Percentiles rank a stretch among this genome's conserved stretches.
Conservation (phyloP, 176 grass and related monocot genomes). For the Triticum dicoccoides region DNA sequence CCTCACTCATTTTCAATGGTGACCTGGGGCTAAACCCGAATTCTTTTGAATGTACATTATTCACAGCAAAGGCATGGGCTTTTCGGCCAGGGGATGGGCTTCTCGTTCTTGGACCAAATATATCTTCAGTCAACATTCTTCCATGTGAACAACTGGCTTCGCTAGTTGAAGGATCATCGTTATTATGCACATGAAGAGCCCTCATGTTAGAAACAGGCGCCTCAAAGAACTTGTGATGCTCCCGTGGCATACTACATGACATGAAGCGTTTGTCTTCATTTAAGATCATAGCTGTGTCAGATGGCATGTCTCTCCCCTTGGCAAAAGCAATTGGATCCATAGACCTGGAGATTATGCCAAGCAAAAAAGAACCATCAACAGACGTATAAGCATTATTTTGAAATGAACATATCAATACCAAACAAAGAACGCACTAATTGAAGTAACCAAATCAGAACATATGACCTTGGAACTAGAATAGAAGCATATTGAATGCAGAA, state of each 20-base stretch:
- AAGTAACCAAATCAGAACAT: conserved; percentile 24
- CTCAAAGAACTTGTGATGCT: conserved; percentile 44
- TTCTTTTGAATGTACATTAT: conserved; percentile 46
- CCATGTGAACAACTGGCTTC: conserved; percentile 38
- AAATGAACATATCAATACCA: conserved; percentile 10
- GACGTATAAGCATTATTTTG: conserved; percentile 2
- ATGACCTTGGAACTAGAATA: not conserved
- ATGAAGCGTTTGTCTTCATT: conserved; percentile 52
- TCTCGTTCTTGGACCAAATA: conserved; percentile 54
- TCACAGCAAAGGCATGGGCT: conserved; percentile 35
- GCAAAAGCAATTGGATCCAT: conserved; percentile 39
- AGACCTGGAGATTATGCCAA: conserved; percentile 38
- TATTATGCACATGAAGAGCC: conserved; percentile 43
- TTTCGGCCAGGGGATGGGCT: conserved; percentile 48
- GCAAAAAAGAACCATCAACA: conserved; percentile 15
- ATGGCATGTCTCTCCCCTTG: conserved; percentile 42
- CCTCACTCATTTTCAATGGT: conserved; percentile 49
- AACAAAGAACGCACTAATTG: not conserved
- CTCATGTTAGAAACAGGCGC: conserved; percentile 35
- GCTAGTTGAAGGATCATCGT: conserved; percentile 41
- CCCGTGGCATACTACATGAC: conserved; percentile 42
- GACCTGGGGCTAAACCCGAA: conserved; percentile 58
- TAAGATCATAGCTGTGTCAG: conserved; percentile 30
- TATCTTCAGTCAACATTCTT: conserved; percentile 53
- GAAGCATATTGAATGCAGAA: not conserved